Percentiles rank a stretch among this genome's conserved stretches.
These are phyloP conservation scores for Knoxia roxburghii DNA, from an alignment of 257 asterid genomes.

Conservation along the genomic window DNA sequence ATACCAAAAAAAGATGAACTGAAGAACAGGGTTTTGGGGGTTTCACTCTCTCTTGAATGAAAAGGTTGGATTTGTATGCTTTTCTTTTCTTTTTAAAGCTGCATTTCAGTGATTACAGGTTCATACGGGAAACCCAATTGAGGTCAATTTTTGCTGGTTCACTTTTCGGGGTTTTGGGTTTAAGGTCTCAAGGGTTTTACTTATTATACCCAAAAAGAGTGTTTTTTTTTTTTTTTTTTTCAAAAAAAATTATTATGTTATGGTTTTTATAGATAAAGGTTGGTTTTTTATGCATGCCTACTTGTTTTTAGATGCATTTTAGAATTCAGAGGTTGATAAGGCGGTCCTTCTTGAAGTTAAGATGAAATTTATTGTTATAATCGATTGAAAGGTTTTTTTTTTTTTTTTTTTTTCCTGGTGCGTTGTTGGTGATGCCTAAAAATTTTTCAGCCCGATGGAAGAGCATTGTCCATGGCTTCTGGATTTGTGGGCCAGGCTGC, in stretches of 20 bases:
- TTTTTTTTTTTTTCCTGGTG: neutral
- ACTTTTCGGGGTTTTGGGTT: neutral
- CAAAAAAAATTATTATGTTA: no score
- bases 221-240: neutral
- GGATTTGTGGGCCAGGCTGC: constrained; percentile 94
- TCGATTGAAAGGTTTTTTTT: neutral
- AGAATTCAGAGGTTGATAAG: neutral
- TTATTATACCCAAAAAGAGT: neutral
- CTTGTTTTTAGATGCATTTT: neutral
- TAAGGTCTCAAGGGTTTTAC: constrained; percentile 14
- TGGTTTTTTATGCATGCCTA: constrained; percentile 1
- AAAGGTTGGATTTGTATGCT: neutral
- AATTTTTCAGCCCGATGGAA: constrained; percentile 59
- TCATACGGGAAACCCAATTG: neutral
- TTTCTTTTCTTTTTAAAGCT: neutral
- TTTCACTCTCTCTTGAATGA: neutral
- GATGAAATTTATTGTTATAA: neutral
- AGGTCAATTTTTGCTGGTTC: neutral
- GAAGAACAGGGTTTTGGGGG: neutral
- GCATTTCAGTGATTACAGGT: neutral
- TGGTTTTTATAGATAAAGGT: neutral
- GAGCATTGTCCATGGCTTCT: constrained; percentile 77
- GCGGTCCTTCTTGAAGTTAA: neutral
- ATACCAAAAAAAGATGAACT: neutral
- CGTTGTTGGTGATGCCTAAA: constrained; percentile 4